Base-by-base conservation (phyloP, 371 early-diverging fungal species). In the Nosema muscidifuracis region DNA sequence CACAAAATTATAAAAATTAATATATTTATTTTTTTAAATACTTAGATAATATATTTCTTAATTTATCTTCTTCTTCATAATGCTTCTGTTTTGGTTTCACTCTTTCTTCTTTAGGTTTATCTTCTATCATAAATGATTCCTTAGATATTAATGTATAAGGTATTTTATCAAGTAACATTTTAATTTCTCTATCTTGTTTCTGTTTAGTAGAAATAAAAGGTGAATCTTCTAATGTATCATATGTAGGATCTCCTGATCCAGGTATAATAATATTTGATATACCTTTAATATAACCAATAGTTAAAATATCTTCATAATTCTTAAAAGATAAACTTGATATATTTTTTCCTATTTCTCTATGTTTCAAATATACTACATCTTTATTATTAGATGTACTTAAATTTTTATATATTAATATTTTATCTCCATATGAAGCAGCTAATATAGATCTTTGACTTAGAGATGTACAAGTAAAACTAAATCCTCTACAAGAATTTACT, bases 261-360 rank as follows among this genome's bases (percentile, higher is more conserved):
- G 99, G 99, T 26, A 96, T 85, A 26, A 94, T 85, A 31, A 97
- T 79, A 71, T 87, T 89, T 18, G 87, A 84, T 18, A 95, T 80
- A 15, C 96, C 96, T 26, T 85, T 80, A 28, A 80, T 75, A 82
- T 92, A 91, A n/a, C 93, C 94, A 64, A 89, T 76, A 10, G 91
- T 92, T 15, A 98, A 87, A 12, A 94, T 89, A 87, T 98, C 99
- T 81, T 97, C 97, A 86, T 86, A 94, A 15, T 95, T 95, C 56
- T 89, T 90, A 82, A 95, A 97, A 34, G 78, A 65, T 6, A 93
- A 55, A 63, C 86, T 85, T 16, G 80, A 68, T 9, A 92, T 81
- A 0, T 81, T 47, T 0, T 84, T 83, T 2, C 86, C 81, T 13
- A 87, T 85, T 58, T 86, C 80, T 20, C 89, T 75, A 81, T 93